Evolutionary conservation across 2,329 filamentous ascomycete species (phyloP).

Genomic region (Xylariaceae sp.): DNA sequence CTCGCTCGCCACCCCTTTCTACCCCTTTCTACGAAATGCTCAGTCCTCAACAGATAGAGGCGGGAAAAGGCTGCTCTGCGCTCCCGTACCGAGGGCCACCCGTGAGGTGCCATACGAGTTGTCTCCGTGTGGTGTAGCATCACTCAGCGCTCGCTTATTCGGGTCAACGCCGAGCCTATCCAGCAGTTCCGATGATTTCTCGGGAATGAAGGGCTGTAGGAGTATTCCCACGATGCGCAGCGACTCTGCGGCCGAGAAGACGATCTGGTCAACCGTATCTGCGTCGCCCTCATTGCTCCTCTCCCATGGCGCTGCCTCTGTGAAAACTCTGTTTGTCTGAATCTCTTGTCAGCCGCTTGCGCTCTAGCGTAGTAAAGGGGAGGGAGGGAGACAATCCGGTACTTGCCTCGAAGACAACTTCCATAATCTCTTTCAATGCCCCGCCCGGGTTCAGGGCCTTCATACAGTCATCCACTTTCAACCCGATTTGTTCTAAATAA

Average conservation of each 20-base stretch:
- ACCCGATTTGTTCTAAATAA: constrained; percentile 37
- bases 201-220: constrained; percentile 85
- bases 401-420: constrained; percentile 53
- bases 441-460: constrained; percentile 55
- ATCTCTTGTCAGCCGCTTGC: constrained; percentile 11
- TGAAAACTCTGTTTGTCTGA: constrained; percentile 65
- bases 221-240: constrained; percentile 77
- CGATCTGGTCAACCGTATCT: constrained; percentile 46
- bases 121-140: constrained; percentile 61
- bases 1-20: background rate
- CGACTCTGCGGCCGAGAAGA: constrained; percentile 70
- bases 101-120: constrained; percentile 56
- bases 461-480: constrained; percentile 52
- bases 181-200: constrained; percentile 65
- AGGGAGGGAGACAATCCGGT: background rate
- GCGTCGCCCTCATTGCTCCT: constrained; percentile 37
- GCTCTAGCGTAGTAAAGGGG: background rate
- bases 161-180: constrained; percentile 68
- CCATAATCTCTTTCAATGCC: constrained; percentile 61
- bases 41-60: constrained; percentile 40
- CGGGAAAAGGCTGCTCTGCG: constrained; percentile 47
- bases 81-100: constrained; percentile 32
- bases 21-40: constrained; percentile 22
- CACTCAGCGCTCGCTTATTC: constrained; percentile 55
- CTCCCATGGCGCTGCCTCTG: constrained; percentile 61